phyloP scores from a whole-genome alignment of 1,139 yeast species.

The Scheffersomyces cryptocercus region DNA sequence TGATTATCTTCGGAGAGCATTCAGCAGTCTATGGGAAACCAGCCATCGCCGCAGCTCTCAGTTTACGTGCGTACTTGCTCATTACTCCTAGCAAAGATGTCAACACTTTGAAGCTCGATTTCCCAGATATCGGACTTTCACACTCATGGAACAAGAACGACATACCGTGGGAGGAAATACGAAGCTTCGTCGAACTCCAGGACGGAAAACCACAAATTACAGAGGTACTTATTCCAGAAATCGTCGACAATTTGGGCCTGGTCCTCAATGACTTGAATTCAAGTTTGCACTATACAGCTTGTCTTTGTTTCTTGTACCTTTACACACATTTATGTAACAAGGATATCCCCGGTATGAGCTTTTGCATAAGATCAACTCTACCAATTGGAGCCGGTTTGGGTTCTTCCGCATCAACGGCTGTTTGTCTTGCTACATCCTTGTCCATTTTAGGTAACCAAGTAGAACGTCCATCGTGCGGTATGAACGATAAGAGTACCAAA shows the following conservation, averaged over 20 bases:
- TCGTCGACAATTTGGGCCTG: slow-evolving; percentile 50
- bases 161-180: slow-evolving; percentile 60
- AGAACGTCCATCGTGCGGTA: slow-evolving; percentile 25
- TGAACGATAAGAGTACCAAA: slow-evolving; percentile 29
- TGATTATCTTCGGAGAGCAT: slow-evolving; percentile 94
- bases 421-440: slow-evolving; percentile 78
- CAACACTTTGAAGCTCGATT: slow-evolving; percentile 58
- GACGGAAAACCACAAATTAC: slow-evolving; percentile 45
- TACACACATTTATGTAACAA: slow-evolving; percentile 59
- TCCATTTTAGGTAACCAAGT: slow-evolving; percentile 62
- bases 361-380: slow-evolving; percentile 74
- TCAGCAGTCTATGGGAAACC: slow-evolving; percentile 94
- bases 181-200: slow-evolving; percentile 15
- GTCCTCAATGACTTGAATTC: slow-evolving; percentile 48
- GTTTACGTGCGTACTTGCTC: slow-evolving; percentile 75
- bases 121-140: slow-evolving; percentile 76
- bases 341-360: slow-evolving; percentile 51
- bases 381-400: slow-evolving; percentile 99
- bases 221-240: slow-evolving; percentile 60
- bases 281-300: slow-evolving; percentile 75
- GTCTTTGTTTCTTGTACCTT: slow-evolving; percentile 80
- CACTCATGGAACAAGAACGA: slow-evolving; percentile 61
- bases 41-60: slow-evolving; percentile 87
- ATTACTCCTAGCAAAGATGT: slow-evolving; percentile 48
- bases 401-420: slow-evolving; percentile 89